Evolutionary conservation across 2,329 filamentous ascomycete species (phyloP), one percentile per base, ranked within the genome.

Genomic region (Eutypa lata): DNA sequence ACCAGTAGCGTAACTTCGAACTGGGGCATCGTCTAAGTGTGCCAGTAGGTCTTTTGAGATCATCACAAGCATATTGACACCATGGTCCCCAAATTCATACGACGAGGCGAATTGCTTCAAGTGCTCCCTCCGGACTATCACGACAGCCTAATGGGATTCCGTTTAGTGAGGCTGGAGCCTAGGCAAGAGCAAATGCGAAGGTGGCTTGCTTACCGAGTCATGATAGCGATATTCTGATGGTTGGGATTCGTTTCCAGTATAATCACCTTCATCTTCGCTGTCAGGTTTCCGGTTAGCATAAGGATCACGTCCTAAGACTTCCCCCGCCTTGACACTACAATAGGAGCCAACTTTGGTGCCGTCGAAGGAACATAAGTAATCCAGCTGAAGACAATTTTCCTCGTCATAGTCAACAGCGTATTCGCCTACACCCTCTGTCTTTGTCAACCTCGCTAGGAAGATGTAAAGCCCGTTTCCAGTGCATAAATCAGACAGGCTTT

Each of bases 401-500:
- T 37, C 44, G 11, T 40, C 50, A 10, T 22, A 28, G 16, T 53
- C 31, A 21, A 52, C 35, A 3, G 50, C 21, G 6, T 43, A 14
- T 11, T 51, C 24, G 4, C 56, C 49, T 2, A 46, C 28, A 1
- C 10, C 7, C 21, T 56, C 8, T 11, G 37, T 50, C 40, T 53
- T 56, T 2, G 57, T 60, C 53, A 64, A 48, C 6, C 53, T 50
- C 1, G 62, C 63, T 14, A 67, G 52, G 16, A 62, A 49, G 5
- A 64, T 26, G 2, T 40, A 48, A 18, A 59, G 56, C 2, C 53
- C 61, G 35, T 40, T 49, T 7, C 54, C 47, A 4, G 33, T 21
- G 37, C 61, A 55, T 10, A 51, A 26, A 10, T 57, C 48, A 14
- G 56, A 31, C 16, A 66, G 48, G 24, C 43, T 43, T 0, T 61